Evolutionary conservation across 2,329 filamentous ascomycete species (phyloP).

Genomic region (Aspergillus aculeatus): DNA sequence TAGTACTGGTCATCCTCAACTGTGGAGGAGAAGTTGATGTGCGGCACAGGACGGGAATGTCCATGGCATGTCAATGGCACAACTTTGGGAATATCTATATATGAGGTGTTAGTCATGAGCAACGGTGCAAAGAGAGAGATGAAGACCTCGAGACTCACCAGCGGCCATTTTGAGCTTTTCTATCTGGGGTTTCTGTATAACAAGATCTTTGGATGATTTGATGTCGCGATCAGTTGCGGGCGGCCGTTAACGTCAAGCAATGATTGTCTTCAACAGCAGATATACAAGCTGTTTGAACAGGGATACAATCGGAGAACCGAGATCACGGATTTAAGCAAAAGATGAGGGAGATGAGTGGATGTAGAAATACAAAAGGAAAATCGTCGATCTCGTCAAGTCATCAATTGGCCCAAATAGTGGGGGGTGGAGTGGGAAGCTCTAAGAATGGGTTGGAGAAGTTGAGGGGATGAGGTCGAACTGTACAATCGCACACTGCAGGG

Average conservation of each 20-base stretch:
- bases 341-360: conserved; percentile 19
- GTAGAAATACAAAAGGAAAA: conserved; percentile 37
- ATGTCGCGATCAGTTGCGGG: conserved; percentile 14
- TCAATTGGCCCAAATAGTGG: conserved; percentile 31
- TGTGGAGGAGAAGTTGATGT: conserved; percentile 83
- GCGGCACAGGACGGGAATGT: conserved; percentile 87
- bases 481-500: not conserved
- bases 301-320: conserved; percentile 8
- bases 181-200: conserved; percentile 6
- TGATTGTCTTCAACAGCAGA: conserved; percentile 8
- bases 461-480: conserved; percentile 7
- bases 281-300: not conserved
- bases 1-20: conserved; percentile 84
- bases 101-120: conserved; percentile 7
- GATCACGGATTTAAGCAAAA: conserved; percentile 14
- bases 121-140: not conserved
- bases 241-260: conserved; percentile 16
- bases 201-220: not conserved
- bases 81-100: conserved; percentile 56
- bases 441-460: conserved; percentile 16
- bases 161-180: conserved; percentile 22
- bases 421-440: conserved; percentile 18
- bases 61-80: conserved; percentile 93
- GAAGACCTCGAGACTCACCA: conserved; percentile 13
- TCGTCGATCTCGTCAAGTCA: conserved; percentile 44